Evolutionary conservation across 805 yeast species (phyloP).

Genomic region (Wickerhamiella dianesei): DNA sequence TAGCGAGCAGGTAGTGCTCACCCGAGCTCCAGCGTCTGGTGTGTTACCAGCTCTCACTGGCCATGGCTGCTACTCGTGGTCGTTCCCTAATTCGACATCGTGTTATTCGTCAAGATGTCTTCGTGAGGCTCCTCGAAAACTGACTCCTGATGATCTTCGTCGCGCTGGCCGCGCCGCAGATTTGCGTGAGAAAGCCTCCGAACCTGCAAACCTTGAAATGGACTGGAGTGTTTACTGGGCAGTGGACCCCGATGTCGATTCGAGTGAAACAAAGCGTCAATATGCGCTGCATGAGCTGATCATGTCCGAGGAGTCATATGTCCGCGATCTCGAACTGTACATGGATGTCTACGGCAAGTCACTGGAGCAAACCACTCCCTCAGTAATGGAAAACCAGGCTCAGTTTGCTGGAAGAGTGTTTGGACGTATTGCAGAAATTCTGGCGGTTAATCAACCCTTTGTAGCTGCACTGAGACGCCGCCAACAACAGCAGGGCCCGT

Average conservation of each 20-base stretch:
- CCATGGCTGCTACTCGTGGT: conserved; percentile 25
- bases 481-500: conserved; percentile 50
- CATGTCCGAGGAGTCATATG: conserved; percentile 53
- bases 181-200: not conserved
- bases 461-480: conserved; percentile 46
- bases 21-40: conserved; percentile 16
- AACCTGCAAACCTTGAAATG: conserved; percentile 12
- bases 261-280: conserved; percentile 36
- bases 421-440: conserved; percentile 40
- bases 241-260: conserved; percentile 11
- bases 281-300: conserved; percentile 65
- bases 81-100: conserved; percentile 1
- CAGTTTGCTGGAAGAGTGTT: conserved; percentile 48
- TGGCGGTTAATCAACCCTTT: conserved; percentile 41
- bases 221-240: conserved; percentile 20
- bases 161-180: conserved; percentile 1
- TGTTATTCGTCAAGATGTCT: conserved; percentile 23
- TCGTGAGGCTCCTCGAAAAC: conserved; percentile 13
- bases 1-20: not conserved
- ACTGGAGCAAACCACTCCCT: conserved; percentile 27
- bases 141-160: not conserved
- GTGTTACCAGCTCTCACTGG: conserved; percentile 25
- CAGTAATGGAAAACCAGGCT: conserved; percentile 36
- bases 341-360: conserved; percentile 39
- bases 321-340: conserved; percentile 53